Evolutionary conservation across 306 rosid species (phyloP).

Genomic region (Dryas octopetala): DNA sequence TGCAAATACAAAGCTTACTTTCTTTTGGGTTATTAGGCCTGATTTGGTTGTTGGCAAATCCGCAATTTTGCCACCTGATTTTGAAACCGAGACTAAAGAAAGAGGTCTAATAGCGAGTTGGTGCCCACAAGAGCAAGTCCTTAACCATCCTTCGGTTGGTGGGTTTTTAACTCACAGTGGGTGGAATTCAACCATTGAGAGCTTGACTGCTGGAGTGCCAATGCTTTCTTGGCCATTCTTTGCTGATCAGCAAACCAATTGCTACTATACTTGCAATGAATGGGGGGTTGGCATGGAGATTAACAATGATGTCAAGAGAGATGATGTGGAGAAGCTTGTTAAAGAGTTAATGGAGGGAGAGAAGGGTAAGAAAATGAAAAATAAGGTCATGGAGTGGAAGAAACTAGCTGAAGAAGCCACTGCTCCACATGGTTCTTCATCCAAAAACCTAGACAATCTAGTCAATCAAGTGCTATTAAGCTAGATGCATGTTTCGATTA

Average conservation of each 20-base stretch:
- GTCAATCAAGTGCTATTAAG: neutral
- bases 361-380: conserved; percentile 24
- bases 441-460: conserved; percentile 6
- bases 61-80: no score
- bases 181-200: conserved; percentile 24
- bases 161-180: conserved; percentile 23
- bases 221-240: conserved; percentile 21
- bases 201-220: conserved; percentile 19
- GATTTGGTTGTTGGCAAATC: no score
- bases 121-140: conserved; percentile 27
- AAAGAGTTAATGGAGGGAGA: conserved; percentile 18
- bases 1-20: no score
- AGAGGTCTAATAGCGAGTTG: no score
- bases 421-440: conserved; percentile 14
- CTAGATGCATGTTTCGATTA: no score
- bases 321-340: conserved; percentile 16
- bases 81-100: no score
- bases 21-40: no score
- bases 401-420: conserved; percentile 26
- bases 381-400: conserved; percentile 24
- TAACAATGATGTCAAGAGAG: conserved; percentile 19
- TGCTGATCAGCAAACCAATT: conserved; percentile 13
- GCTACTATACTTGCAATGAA: conserved; percentile 12
- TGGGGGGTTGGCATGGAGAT: conserved; percentile 27
- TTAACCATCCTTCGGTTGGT: conserved; percentile 17